These are phyloP conservation scores for Sambucus nigra DNA, from an alignment of 129 eudicot genomes.

Conservation along the genomic window DNA sequence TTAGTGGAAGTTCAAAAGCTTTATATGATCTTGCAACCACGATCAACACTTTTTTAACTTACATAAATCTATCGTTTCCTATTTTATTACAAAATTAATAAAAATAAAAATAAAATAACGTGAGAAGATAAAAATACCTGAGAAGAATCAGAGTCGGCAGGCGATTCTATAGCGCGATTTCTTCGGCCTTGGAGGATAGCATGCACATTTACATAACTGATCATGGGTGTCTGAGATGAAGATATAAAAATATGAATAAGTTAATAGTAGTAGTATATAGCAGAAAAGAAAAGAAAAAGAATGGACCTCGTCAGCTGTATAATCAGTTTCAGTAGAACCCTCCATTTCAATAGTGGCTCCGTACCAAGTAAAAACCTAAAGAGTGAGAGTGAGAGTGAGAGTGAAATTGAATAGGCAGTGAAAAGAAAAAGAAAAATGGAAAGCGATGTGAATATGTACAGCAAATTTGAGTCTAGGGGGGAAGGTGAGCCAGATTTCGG, in stretches of 20 bases:
- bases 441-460: slow-evolving; percentile 23
- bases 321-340: slow-evolving; percentile 79
- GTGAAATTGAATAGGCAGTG: not conserved
- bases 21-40: not conserved
- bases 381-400: too few species aligned
- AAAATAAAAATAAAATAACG: too few species aligned
- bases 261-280: not conserved
- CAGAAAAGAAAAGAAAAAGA: not conserved
- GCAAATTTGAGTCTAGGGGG: slow-evolving; percentile 87
- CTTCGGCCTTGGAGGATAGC: slow-evolving; percentile 90
- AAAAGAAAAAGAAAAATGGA: not conserved
- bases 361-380: slow-evolving; percentile 92
- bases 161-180: slow-evolving; percentile 83
- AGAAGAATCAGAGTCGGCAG: slow-evolving; percentile 72
- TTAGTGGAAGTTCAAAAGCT: too few species aligned
- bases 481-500: slow-evolving; percentile 75
- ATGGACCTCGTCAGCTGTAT: slow-evolving; percentile 85
- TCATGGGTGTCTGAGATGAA: slow-evolving; percentile 78
- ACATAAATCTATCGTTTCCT: too few species aligned
- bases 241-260: not conserved
- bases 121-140: slow-evolving; percentile 34
- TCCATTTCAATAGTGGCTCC: slow-evolving; percentile 98
- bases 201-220: slow-evolving; percentile 93
- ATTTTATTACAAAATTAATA: too few species aligned
- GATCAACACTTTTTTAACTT: not conserved